Percentiles rank a stretch among this genome's conserved stretches.
These are phyloP conservation scores for Solanum sparsipilum DNA, from an alignment of 257 asterid species.

Conservation along the genomic window DNA sequence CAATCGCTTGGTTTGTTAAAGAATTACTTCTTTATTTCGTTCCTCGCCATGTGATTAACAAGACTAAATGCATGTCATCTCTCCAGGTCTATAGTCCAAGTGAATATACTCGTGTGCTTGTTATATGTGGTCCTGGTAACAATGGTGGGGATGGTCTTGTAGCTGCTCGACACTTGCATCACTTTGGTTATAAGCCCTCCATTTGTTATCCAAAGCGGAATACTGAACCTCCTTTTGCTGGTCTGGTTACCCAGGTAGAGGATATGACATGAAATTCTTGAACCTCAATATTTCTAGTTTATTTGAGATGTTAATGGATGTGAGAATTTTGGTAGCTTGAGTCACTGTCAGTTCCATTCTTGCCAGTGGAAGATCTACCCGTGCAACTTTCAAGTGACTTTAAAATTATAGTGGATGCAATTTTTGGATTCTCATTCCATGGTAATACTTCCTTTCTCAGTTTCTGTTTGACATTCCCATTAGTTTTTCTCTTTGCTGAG, in stretches of 20 bases:
- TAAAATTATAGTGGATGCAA: conserved; percentile 27
- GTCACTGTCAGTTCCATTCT: conserved; percentile 57
- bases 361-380: conserved; percentile 14
- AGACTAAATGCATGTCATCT: not conserved
- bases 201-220: conserved; percentile 22
- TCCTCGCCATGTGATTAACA: not conserved
- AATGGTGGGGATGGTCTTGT: conserved; percentile 25
- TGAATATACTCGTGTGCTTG: conserved; percentile 15
- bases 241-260: conserved; percentile 76
- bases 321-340: conserved; percentile 56
- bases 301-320: conserved; percentile 18
- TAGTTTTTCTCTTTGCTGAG: not conserved
- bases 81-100: conserved; percentile 15
- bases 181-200: conserved; percentile 21
- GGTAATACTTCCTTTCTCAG: conserved; percentile 10
- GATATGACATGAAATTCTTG: not conserved
- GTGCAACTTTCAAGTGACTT: conserved; percentile 8
- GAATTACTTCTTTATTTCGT: not conserved
- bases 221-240: conserved; percentile 18
- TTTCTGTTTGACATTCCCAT: not conserved
- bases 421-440: conserved; percentile 24
- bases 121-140: conserved; percentile 28
- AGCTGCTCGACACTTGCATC: conserved; percentile 29
- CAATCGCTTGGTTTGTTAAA: not conserved
- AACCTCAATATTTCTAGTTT: not conserved